A percentile compares a stretch with the other conserved stretches of the same genome.
Evolutionary conservation across 1,284 basidiomycete species (phyloP).

Genomic region (Sporisorium exsertum): DNA sequence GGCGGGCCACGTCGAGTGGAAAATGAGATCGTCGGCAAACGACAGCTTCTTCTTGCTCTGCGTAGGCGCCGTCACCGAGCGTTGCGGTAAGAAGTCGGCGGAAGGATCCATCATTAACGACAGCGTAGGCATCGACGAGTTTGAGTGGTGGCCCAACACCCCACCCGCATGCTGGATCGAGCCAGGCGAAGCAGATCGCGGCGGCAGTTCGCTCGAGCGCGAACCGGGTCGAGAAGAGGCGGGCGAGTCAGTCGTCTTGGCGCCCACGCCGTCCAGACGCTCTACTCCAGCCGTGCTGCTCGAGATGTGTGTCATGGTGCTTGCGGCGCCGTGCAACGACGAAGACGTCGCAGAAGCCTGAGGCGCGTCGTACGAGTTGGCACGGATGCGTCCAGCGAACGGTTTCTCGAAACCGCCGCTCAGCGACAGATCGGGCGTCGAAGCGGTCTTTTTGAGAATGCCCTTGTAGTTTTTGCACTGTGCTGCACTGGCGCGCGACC

Average conservation of each 20-base stretch:
- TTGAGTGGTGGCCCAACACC: conserved; percentile 62
- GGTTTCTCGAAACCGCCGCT: conserved; percentile 49
- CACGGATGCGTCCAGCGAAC: conserved; percentile 65
- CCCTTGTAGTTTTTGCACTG: conserved; percentile 79
- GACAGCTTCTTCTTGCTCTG: conserved; percentile 78
- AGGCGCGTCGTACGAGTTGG: conserved; percentile 70
- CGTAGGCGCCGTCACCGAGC: conserved; percentile 70
- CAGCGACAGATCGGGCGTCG: conserved; percentile 46
- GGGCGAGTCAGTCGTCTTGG: conserved; percentile 49
- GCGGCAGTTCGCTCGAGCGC: conserved; percentile 32
- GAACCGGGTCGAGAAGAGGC: conserved; percentile 44
- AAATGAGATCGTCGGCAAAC: conserved; percentile 90
- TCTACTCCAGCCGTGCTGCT: conserved; percentile 57
- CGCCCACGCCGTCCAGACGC: conserved; percentile 59
- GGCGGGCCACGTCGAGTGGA: conserved; percentile 94
- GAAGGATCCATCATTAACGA: conserved; percentile 76
- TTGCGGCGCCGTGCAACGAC: conserved; percentile 29
- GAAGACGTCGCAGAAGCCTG: conserved; percentile 35
- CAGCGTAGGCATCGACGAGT: conserved; percentile 82
- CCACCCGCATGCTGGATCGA: conserved; percentile 40
- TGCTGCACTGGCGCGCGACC: conserved; percentile 75
- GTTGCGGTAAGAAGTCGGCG: conserved; percentile 68
- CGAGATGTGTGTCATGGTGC: conserved; percentile 60
- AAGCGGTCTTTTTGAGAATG: conserved; percentile 78
- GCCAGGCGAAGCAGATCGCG: conserved; percentile 41